phyloP scores from a whole-genome alignment of 2,329 filamentous ascomycete species.

The Penicillium sp. region DNA sequence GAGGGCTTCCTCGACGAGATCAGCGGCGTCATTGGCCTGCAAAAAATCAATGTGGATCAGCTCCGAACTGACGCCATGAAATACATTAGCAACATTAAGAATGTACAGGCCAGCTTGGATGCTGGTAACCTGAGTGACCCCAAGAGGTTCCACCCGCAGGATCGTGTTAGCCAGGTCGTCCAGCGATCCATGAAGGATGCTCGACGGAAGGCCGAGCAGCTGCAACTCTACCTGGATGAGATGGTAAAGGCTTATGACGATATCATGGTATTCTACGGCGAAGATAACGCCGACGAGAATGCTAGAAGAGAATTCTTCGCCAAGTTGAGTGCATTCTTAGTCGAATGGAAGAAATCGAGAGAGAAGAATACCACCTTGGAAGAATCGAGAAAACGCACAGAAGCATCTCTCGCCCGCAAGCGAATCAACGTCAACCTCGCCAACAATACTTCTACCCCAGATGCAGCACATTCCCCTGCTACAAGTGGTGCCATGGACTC shows the following conservation, averaged over 20 bases:
- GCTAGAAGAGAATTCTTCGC: conserved; percentile 93
- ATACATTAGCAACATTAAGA: conserved; percentile 93
- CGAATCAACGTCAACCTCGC: conserved; percentile 62
- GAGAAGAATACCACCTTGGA: conserved; percentile 88
- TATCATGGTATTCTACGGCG: conserved; percentile 94
- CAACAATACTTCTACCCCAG: conserved; percentile 52
- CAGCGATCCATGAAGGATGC: conserved; percentile 97
- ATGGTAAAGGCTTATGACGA: conserved; percentile 90
- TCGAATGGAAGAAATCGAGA: conserved; percentile 92
- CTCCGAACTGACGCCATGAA: conserved; percentile 80
- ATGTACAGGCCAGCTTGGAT: conserved; percentile 88
- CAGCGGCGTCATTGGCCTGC: conserved; percentile 68
- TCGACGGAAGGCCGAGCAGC: conserved; percentile 89
- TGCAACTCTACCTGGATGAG: conserved; percentile 89
- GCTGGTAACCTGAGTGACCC: conserved; percentile 92
- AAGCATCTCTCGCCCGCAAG: conserved; percentile 90
- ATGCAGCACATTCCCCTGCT: conserved; percentile 62
- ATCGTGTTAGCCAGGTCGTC: conserved; percentile 87
- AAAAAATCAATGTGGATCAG: conserved; percentile 95
- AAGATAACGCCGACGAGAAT: conserved; percentile 88
- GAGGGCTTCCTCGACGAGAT: conserved; percentile 87
- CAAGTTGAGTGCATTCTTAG: conserved; percentile 85
- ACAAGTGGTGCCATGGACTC: conserved; percentile 94
- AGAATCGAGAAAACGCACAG: conserved; percentile 78
- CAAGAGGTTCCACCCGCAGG: conserved; percentile 96